A percentile compares a stretch with the other conserved stretches of the same genome.
These are phyloP conservation scores for Daldinia bambusicola DNA, from an alignment of 495 filamentous ascomycete genomes.

Conservation along the genomic window DNA sequence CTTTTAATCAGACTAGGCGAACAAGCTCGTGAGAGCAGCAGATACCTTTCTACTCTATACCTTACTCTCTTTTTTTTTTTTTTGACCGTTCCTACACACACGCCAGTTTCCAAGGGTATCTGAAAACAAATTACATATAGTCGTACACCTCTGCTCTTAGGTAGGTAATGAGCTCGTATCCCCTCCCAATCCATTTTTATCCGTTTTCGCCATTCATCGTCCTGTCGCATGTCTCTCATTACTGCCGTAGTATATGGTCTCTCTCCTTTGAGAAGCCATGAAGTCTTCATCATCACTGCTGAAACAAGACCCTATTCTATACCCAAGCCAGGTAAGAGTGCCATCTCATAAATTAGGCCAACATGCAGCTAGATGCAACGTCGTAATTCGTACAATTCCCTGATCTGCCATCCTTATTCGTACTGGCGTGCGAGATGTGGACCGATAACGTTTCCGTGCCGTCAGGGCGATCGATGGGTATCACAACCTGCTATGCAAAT, in stretches of 20 bases:
- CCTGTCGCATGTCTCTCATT: slow-evolving; percentile 24
- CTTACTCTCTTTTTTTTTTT: slow-evolving; percentile 11
- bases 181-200: slow-evolving; percentile 18
- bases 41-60: slow-evolving; percentile 45
- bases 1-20: slow-evolving; percentile 33
- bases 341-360: slow-evolving; percentile 23
- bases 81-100: slow-evolving; percentile 33
- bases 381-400: slow-evolving; percentile 26
- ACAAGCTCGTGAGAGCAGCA: slow-evolving; percentile 39
- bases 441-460: slow-evolving; percentile 16
- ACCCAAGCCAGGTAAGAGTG: slow-evolving; percentile 26
- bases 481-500: slow-evolving; percentile 40
- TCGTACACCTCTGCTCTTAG: slow-evolving; percentile 42
- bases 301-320: slow-evolving; percentile 19
- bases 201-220: slow-evolving; percentile 36
- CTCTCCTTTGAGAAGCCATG: slow-evolving; percentile 6
- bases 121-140: slow-evolving; percentile 48
- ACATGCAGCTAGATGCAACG: slow-evolving; percentile 18
- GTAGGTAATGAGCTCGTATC: slow-evolving; percentile 32
- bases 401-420: slow-evolving; percentile 11
- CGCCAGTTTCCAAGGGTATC: slow-evolving; percentile 46
- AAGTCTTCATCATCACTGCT: slow-evolving; percentile 5
- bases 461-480: slow-evolving; percentile 30
- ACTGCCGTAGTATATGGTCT: neutral
- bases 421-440: slow-evolving; percentile 14